Evolutionary conservation across 257 asterid genomes (phyloP).

Genomic region (Ehretia macrophylla): DNA sequence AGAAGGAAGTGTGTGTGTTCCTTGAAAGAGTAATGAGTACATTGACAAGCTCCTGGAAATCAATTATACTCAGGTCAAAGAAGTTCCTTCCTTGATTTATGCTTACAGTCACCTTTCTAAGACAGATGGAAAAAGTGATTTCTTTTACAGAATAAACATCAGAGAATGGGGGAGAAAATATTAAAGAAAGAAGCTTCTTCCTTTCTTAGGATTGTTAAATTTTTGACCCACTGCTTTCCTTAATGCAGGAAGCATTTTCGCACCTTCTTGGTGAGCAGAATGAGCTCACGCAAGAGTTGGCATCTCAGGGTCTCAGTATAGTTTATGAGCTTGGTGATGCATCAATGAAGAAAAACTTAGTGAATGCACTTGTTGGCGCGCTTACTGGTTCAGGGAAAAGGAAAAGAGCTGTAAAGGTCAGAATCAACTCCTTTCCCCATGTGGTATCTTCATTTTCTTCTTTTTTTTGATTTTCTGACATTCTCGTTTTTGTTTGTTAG

Average conservation of each 20-base stretch:
- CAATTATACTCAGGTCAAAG: no score
- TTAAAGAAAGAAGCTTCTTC: no score
- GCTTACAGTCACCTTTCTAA: no score
- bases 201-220: no score
- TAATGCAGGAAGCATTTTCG: constrained; percentile 88
- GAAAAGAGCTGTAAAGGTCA: constrained; percentile 92
- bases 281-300: constrained; percentile 95
- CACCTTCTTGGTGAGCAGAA: constrained; percentile 88
- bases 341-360: constrained; percentile 81
- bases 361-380: constrained; percentile 94
- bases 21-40: no score
- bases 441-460: background rate
- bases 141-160: no score
- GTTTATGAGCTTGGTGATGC: constrained; percentile 96
- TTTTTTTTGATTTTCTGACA: background rate
- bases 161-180: no score
- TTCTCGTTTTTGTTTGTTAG: constrained; percentile 34
- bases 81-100: no score
- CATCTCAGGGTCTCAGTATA: constrained; percentile 97
- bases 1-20: no score
- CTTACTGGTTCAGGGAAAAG: constrained; percentile 98
- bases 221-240: constrained; percentile 6
- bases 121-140: no score
- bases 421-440: constrained; percentile 14
- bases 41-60: no score